phyloP scores from a whole-genome alignment of 164 flowering plant genomes.

The Houttuynia cordata region DNA sequence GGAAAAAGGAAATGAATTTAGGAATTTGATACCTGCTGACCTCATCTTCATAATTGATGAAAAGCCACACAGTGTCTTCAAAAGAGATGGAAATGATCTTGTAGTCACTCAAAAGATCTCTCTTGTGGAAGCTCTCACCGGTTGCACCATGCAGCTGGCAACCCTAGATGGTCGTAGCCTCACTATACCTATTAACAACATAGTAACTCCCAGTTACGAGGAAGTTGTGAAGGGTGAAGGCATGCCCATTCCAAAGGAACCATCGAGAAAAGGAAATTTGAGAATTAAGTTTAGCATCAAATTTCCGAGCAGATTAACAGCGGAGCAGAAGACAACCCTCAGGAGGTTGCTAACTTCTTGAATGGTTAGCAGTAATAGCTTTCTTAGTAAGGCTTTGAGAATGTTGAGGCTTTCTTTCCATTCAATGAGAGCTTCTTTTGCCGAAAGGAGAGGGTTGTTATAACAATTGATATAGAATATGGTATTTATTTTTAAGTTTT shows the following conservation, averaged over 20 bases:
- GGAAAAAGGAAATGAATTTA: constrained; percentile 75
- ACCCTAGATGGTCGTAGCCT: constrained; percentile 72
- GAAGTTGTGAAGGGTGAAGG: constrained; percentile 81
- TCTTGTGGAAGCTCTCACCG: no score
- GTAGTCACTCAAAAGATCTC: constrained; percentile 52
- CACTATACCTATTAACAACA: constrained; percentile 40
- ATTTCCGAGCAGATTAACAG: constrained; percentile 63
- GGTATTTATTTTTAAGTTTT: no score
- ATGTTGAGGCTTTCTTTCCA: no score
- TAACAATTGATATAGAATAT: no score
- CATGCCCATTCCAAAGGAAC: constrained; percentile 87
- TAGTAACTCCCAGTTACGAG: constrained; percentile 59
- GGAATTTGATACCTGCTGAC: constrained; percentile 68
- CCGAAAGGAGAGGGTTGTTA: no score
- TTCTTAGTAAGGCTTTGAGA: no score
- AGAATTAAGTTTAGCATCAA: constrained; percentile 75
- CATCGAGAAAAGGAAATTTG: constrained; percentile 65
- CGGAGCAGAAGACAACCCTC: constrained; percentile 74
- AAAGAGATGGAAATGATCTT: constrained; percentile 86
- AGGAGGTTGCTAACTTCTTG: constrained; percentile 44
- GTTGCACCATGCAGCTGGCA: constrained; percentile 59
- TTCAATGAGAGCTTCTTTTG: no score
- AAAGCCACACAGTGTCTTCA: constrained; percentile 71
- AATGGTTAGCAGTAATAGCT: constrained; percentile 2
- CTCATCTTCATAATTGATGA: constrained; percentile 84